Base-by-base conservation (phyloP, 306 rosid genomes). In the Prunus padus region DNA sequence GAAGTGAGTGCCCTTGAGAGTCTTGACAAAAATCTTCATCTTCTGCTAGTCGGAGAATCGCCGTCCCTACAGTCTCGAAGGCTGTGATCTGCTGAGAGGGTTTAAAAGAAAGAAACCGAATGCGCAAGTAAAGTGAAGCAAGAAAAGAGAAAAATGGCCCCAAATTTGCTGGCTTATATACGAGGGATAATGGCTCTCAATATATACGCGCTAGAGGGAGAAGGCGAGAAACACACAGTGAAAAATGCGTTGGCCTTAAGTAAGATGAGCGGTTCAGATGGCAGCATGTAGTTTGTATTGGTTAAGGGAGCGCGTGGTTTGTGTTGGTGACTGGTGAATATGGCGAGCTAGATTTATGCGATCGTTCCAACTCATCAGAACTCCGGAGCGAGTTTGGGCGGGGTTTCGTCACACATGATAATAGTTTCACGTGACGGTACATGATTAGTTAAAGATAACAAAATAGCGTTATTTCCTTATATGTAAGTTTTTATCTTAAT, bases 1-100 rank as follows among this genome's bases (percentile, higher is more conserved):
- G 85, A 93, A 93, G 91, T 89, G 92, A 16, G 90, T 76, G 71
- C 97, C 97, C 68, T 91, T 93, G 75, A 93, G 93, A 84, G 96
- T 91, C 87, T 89, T 93, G 11, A 93, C 94, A 50, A 88, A 91
- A 82, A 93, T 77, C 91, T 93, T 93, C 98, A 93, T 93, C 83
- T 73, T 86, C 61, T n/a, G 56, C 20, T 50, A 74, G 69, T 76
- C 59, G 77, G 60, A 37, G 42, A 73, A 70, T 83, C 82, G 75
- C 82, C 79, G 79, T 71, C 74, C 72, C 57, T 59, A 47, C 69
- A 78, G 80, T 7, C 66, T 56, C 77, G 71, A 69, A 26, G 37
- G 12, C 71, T 54, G 82, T 82, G 89, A 86, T 80, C 86, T 45
- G 26, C 67, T 7, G 42, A 75, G 40, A 59, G 82, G 76, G 82